Conservation (phyloP, 1,139 yeast species). For the Nematodospora anomalae region DNA sequence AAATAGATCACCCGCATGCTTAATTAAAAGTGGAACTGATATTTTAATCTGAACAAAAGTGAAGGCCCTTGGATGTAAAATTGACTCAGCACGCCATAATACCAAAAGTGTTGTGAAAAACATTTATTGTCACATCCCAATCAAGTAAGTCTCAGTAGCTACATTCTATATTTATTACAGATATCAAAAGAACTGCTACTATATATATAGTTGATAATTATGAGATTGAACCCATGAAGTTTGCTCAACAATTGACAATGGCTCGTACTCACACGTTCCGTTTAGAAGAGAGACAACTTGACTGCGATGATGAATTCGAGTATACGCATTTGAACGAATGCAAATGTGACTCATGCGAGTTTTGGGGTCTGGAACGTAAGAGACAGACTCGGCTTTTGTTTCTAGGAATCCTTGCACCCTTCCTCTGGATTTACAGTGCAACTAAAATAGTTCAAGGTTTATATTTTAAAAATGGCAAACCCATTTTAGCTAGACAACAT, state of each 20-base stretch:
- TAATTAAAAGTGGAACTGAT: too few relatives aligned
- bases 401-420: slow-evolving; percentile 24
- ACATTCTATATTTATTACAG: not conserved
- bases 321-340: slow-evolving; percentile 14
- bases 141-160: slow-evolving; percentile 11
- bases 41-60: too few relatives aligned
- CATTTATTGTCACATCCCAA: slow-evolving; percentile 14
- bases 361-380: slow-evolving; percentile 4
- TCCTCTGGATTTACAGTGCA: slow-evolving; percentile 22
- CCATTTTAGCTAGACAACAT: slow-evolving; percentile 15
- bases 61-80: too few relatives aligned
- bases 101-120: too few relatives aligned
- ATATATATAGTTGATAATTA: not conserved
- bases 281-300: slow-evolving; percentile 3
- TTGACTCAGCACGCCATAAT: too few relatives aligned
- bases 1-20: too few relatives aligned
- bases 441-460: slow-evolving; percentile 12
- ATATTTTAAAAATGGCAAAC: slow-evolving; percentile 8
- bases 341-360: slow-evolving; percentile 19
- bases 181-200: not conserved
- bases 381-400: slow-evolving; percentile 12
- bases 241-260: not conserved
- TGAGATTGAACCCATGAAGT: not conserved
- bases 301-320: slow-evolving; percentile 6
- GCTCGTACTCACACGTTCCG: not conserved